Evolutionary conservation across 1,139 yeast species (phyloP).

Genomic region (Taphrina flavorubra): DNA sequence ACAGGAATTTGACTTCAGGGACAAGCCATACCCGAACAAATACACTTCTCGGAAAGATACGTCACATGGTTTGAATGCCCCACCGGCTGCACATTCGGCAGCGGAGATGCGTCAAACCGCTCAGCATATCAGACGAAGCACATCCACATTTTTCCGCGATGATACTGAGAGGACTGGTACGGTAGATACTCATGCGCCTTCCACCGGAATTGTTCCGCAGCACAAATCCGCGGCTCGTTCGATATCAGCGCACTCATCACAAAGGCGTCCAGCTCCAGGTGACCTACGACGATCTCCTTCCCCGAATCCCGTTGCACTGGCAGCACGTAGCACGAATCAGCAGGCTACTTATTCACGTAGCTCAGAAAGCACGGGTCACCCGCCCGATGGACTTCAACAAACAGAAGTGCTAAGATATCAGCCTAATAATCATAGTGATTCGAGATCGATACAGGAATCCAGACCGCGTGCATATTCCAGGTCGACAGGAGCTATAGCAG

Average conservation of each 20-base stretch:
- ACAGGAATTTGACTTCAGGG: constrained; percentile 15
- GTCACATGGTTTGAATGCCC: constrained; percentile 40
- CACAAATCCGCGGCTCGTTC: background rate
- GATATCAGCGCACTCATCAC: constrained; percentile 2
- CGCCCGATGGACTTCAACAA: background rate
- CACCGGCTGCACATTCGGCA: constrained; percentile 51
- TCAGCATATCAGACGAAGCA: constrained; percentile 45
- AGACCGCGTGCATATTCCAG: background rate
- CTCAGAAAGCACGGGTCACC: background rate
- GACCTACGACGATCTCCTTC: constrained; percentile 39
- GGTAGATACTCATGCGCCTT: background rate
- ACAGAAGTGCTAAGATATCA: background rate
- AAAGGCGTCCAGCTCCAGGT: constrained; percentile 23
- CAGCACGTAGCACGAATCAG: background rate
- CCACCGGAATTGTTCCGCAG: background rate
- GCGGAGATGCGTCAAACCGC: constrained; percentile 51
- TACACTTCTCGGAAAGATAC: constrained; percentile 11
- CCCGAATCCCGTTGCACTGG: constrained; percentile 13
- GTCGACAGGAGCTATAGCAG: background rate
- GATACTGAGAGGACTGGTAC: constrained; percentile 47
- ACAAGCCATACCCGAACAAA: background rate
- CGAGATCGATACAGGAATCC: background rate
- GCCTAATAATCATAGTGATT: background rate
- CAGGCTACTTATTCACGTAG: background rate
- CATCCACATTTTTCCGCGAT: constrained; percentile 47